phyloP scores from a whole-genome alignment of 495 filamentous ascomycete species.

The Hypoxylon lenormandii region DNA sequence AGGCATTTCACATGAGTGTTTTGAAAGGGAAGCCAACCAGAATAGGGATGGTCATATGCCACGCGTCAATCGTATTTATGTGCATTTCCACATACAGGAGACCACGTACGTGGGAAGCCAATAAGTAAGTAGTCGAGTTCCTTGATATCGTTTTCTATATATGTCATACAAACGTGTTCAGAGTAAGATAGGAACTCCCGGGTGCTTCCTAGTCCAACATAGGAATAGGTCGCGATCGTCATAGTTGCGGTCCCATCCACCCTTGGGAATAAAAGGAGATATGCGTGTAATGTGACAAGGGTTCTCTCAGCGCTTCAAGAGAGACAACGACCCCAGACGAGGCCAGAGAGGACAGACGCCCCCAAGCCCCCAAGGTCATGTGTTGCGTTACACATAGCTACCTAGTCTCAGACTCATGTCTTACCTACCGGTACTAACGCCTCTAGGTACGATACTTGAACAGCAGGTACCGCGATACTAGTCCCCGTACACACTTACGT shows the following conservation, averaged over 20 bases:
- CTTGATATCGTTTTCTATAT: neutral
- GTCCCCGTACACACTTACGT: constrained; percentile 3
- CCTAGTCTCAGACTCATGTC: constrained; percentile 35
- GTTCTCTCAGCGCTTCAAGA: neutral
- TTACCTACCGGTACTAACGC: constrained; percentile 37
- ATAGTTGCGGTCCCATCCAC: neutral
- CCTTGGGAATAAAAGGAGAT: constrained; percentile 43
- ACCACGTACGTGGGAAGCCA: constrained; percentile 34
- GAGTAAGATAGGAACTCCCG: constrained; percentile 7
- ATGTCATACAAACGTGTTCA: constrained; percentile 19
- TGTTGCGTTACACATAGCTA: constrained; percentile 28
- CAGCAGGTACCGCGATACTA: constrained; percentile 23
- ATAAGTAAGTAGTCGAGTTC: neutral
- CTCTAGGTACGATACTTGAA: constrained; percentile 20
- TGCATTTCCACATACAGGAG: constrained; percentile 16
- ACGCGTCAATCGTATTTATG: constrained; percentile 34
- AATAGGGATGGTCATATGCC: constrained; percentile 38
- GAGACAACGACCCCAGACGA: neutral
- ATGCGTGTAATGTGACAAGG: constrained; percentile 36
- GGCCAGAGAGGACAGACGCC: neutral
- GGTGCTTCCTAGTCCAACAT: constrained; percentile 4
- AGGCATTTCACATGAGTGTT: constrained; percentile 22
- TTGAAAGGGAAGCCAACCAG: constrained; percentile 11
- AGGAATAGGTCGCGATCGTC: constrained; percentile 6
- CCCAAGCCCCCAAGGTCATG: constrained; percentile 12